Evolutionary conservation across 768 basidiomycete species (phyloP), one percentile per base, ranked within the genome.

Genomic region (Mycena albidolilacea): DNA sequence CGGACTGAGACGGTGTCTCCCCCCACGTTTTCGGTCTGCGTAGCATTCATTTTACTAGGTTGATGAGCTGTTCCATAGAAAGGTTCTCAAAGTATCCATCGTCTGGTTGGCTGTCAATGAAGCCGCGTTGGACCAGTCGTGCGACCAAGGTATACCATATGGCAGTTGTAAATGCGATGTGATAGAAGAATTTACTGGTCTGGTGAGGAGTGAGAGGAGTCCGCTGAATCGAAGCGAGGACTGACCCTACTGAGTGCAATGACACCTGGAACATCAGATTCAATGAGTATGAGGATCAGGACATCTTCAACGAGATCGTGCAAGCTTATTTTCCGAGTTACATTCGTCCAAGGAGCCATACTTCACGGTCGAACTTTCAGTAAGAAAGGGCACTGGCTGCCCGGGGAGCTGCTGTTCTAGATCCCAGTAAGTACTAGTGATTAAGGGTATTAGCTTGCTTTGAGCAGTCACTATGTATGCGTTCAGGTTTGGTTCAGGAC

Each of bases 21-120:
- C 21, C 19, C 71, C 71, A 72, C 0, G 71, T 3, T 37, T 19
- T 19, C 7, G 71, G 71, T 5, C 71, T 61, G 2, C 19, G 11
- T 5, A 64, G 12, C 4, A 46, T 15, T 14, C 30, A 17, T 50
- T 68, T 62, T 1, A 72, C 66, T 11, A 55, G 37, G 10, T 5
- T 19, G 50, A 67, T 38, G 21, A 68, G 71, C 43, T 72, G 48
- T 23, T 54, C 59, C 17, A 50, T 52, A 0, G 64, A 62, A 3
- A 72, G 41, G 5, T 67, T 35, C 9, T n/a, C 10, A 9, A 72
- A 10, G 14, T 62, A 17, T 1, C 7, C 52, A 11, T 54, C 19
- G 23, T 62, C 50, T 10, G 43, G 60, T 50, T 38, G 38, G 30
- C 10, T n/a, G 68, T 72, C 61, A 12, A 73, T 61, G 61, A 64